Conservation (phyloP, 108 stramenopile species). For the Nitzschia sp. region DNA sequence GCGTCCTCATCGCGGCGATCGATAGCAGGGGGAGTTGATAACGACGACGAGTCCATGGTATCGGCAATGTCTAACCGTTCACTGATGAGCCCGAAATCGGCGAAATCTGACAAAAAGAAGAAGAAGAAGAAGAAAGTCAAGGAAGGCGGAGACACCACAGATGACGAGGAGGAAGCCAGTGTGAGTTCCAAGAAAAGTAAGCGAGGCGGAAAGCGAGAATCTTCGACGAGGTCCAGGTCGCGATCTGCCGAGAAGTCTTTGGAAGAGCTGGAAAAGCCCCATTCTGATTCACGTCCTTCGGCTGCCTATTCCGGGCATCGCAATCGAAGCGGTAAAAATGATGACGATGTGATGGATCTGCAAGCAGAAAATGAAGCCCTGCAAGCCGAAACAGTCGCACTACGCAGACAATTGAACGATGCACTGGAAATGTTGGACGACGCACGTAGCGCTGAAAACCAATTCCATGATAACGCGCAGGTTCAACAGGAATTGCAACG, state of each 20-base stretch:
- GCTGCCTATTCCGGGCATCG: constrained; percentile 3
- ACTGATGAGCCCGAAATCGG: constrained; percentile 2
- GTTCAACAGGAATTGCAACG: constrained; percentile 16
- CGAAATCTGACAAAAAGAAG: constrained; percentile 14
- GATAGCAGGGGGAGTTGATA: background rate
- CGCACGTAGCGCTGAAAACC: background rate
- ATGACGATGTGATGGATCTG: constrained; percentile 13
- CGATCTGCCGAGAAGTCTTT: background rate
- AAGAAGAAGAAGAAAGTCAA: constrained; percentile 21
- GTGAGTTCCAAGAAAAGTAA: background rate
- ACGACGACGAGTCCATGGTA: background rate
- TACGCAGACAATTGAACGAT: constrained; percentile 26
- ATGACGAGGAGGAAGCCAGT: background rate
- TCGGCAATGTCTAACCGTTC: constrained; percentile 10
- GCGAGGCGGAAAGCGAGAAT: background rate
- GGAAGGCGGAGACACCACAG: background rate
- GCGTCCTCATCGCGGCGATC: too few species aligned
- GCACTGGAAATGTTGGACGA: background rate
- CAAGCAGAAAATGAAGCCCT: constrained; percentile 29
- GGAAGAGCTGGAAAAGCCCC: background rate
- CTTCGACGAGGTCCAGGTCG: background rate
- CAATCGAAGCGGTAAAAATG: background rate
- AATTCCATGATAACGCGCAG: constrained; percentile 6
- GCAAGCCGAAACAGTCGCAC: constrained; percentile 22
- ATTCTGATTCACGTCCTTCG: too few species aligned